phyloP scores from a whole-genome alignment of 306 rosid genomes.

The Dicorynia guianensis region DNA sequence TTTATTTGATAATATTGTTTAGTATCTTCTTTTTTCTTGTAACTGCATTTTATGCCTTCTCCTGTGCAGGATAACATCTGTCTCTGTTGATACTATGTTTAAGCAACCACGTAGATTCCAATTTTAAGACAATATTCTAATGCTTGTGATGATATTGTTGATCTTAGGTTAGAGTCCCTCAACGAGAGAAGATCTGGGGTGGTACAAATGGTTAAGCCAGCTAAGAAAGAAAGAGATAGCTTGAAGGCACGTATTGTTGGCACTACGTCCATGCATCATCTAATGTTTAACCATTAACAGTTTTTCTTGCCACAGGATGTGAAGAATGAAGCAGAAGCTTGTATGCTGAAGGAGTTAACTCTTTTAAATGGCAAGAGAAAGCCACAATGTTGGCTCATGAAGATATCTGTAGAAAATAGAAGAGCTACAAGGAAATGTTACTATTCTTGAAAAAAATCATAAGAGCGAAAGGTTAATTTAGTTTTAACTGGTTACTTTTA shows the following conservation, averaged over 20 bases:
- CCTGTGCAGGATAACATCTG: neutral
- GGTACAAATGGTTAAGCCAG: constrained; percentile 72
- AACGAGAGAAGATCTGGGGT: constrained; percentile 62
- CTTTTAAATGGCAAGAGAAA: constrained; percentile 73
- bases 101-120: constrained; percentile 1
- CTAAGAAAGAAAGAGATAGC: constrained; percentile 69
- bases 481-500: constrained; percentile 11
- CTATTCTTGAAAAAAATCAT: constrained; percentile 71
- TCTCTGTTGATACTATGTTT: neutral
- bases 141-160: constrained; percentile 37
- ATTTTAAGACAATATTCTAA: constrained; percentile 19
- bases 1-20: constrained; percentile 11
- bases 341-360: constrained; percentile 69
- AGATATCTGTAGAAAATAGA: constrained; percentile 50
- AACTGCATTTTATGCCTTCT: constrained; percentile 1
- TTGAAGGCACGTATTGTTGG: constrained; percentile 52
- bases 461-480: constrained; percentile 71
- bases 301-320: constrained; percentile 50
- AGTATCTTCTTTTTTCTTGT: constrained; percentile 8
- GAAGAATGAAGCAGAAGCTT: constrained; percentile 72
- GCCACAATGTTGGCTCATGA: constrained; percentile 63
- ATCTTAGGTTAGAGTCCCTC: constrained; percentile 80
- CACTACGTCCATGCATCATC: neutral
- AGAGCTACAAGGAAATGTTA: constrained; percentile 48
- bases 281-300: neutral